Percentiles rank a stretch among this genome's conserved stretches.
Evolutionary conservation across 2,329 filamentous ascomycete genomes (phyloP).

Genomic region (Moelleriella libera): DNA sequence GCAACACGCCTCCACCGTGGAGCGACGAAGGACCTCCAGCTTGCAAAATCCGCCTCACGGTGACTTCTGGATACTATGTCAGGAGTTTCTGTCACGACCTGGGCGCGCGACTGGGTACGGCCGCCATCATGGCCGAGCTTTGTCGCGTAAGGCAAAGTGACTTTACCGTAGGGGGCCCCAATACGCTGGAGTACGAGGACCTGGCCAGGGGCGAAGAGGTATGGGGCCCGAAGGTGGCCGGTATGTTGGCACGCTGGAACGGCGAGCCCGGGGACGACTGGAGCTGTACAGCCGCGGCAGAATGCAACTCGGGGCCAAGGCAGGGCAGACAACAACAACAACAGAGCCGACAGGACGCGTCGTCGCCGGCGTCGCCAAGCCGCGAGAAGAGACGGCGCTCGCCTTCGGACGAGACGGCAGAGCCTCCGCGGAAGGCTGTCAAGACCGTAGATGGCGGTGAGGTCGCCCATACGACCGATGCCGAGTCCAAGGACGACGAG

Average conservation of each 20-base stretch:
- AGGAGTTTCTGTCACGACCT: constrained; percentile 88
- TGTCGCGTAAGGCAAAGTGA: constrained; percentile 69
- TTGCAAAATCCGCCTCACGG: constrained; percentile 74
- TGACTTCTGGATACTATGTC: constrained; percentile 93
- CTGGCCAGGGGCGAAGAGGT: constrained; percentile 61
- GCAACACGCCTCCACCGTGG: constrained; percentile 39
- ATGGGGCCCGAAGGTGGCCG: constrained; percentile 62
- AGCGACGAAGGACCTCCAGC: constrained; percentile 56
- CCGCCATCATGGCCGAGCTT: constrained; percentile 76
- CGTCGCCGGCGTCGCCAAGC: not conserved
- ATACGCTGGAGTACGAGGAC: constrained; percentile 68
- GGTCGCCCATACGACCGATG: constrained; percentile 3
- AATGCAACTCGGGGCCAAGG: constrained; percentile 3
- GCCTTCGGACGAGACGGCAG: constrained; percentile 10
- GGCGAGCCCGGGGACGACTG: constrained; percentile 14
- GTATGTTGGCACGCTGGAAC: constrained; percentile 31
- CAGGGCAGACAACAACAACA: constrained; percentile 1
- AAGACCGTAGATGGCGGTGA: constrained; percentile 4
- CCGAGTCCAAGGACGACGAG: not conserved
- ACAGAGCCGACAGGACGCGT: constrained; percentile 2
- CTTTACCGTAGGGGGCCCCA: constrained; percentile 55
- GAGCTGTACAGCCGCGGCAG: constrained; percentile 5
- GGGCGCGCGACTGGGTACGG: constrained; percentile 65
- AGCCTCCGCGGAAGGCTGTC: constrained; percentile 14
- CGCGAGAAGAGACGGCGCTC: constrained; percentile 17